phyloP scores from a whole-genome alignment of 163 green algal species.

The Coccomyxa subellipsoidea region DNA sequence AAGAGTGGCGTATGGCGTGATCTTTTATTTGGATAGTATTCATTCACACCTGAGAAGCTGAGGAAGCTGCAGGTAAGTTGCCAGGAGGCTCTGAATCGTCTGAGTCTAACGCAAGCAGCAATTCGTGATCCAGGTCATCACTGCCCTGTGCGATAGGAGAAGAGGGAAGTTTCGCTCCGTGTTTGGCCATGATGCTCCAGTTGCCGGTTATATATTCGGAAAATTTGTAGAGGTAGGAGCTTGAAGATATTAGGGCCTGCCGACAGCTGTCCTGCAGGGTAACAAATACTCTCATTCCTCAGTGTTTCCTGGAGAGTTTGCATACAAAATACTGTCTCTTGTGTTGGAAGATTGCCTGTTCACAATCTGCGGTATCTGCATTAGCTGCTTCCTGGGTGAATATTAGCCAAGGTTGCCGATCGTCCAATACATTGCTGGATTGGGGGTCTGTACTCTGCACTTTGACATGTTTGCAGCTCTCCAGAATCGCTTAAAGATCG shows the following conservation, averaged over 20 bases:
- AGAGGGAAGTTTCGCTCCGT: background rate
- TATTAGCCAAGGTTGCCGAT: background rate
- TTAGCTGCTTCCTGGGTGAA: background rate
- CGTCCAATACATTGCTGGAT: background rate
- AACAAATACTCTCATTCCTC: too few relatives aligned
- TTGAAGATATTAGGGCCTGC: background rate
- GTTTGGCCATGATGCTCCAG: background rate
- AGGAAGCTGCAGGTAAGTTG: background rate
- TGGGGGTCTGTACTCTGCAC: background rate
- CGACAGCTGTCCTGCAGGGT: background rate
- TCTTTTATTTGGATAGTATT: too few relatives aligned
- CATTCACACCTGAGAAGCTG: background rate
- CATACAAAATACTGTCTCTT: background rate
- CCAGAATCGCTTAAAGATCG: constrained; percentile 60
- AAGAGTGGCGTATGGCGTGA: too few relatives aligned
- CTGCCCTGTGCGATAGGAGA: background rate
- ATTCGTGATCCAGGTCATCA: background rate
- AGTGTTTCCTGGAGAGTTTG: background rate
- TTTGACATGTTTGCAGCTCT: constrained; percentile 39
- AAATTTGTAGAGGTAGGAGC: too few relatives aligned
- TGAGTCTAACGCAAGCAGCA: background rate
- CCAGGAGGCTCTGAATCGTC: background rate
- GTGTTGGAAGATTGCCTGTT: background rate
- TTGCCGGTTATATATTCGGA: background rate
- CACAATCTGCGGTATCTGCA: background rate